Percentiles rank a stretch among this genome's conserved stretches.
phyloP scores from a whole-genome alignment of 305 asterid species.

The Plantago coronopus region DNA sequence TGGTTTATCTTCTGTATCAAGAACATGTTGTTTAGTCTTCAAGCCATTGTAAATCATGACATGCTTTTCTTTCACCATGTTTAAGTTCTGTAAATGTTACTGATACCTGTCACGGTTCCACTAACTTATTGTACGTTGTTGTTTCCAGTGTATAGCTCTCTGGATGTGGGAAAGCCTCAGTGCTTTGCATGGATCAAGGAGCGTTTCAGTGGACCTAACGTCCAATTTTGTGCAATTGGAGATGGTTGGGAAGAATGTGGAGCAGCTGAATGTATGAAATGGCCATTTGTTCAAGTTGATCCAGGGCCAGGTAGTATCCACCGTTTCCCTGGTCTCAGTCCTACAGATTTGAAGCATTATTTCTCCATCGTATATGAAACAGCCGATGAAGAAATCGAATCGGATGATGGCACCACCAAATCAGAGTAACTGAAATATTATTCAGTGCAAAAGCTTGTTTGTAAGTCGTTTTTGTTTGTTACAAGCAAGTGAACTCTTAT shows the following conservation, averaged over 20 bases:
- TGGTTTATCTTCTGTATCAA: not conserved
- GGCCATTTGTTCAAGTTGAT: constrained; percentile 90
- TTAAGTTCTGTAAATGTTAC: not conserved
- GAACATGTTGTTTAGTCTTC: too few relatives aligned
- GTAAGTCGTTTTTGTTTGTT: too few relatives aligned
- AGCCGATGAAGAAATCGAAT: constrained; percentile 31
- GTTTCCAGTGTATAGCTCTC: constrained; percentile 76
- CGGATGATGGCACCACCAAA: constrained; percentile 7
- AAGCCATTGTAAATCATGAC: too few relatives aligned
- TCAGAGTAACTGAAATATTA: too few relatives aligned
- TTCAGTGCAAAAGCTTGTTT: too few relatives aligned
- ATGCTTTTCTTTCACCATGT: too few relatives aligned
- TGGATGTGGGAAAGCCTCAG: constrained; percentile 82
- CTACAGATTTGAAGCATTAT: constrained; percentile 56
- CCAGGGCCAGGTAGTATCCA: constrained; percentile 51
- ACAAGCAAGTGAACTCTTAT: too few relatives aligned
- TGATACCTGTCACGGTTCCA: too few relatives aligned
- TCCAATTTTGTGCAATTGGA: constrained; percentile 72
- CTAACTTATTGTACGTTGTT: constrained; percentile 1
- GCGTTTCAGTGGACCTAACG: constrained; percentile 57
- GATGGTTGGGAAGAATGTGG: constrained; percentile 96
- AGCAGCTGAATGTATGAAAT: constrained; percentile 78
- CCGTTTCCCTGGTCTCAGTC: constrained; percentile 86
- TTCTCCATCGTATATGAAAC: constrained; percentile 59
- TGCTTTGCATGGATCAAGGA: constrained; percentile 80